Evolutionary conservation across 768 basidiomycete genomes (phyloP).

Genomic region (Suillus weaverae): DNA sequence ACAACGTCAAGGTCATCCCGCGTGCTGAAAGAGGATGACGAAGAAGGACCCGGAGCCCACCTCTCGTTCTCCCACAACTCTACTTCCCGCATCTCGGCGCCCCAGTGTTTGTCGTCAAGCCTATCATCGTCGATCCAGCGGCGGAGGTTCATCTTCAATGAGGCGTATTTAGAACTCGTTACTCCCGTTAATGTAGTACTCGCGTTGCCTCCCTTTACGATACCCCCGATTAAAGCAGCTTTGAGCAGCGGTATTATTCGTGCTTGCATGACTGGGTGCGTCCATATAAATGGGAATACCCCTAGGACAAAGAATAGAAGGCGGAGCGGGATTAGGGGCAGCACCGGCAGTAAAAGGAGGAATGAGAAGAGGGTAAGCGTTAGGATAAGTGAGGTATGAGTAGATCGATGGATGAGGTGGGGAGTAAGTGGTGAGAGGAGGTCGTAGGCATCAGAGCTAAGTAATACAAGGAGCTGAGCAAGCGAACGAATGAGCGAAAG

Average conservation of each 20-base stretch:
- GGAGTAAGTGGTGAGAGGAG: constrained; percentile 47
- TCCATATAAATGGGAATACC: constrained; percentile 36
- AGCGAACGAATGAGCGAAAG: too few relatives aligned
- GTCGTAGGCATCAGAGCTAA: constrained; percentile 66
- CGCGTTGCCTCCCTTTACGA: neutral
- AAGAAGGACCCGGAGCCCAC: constrained; percentile 33
- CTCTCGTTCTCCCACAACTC: constrained; percentile 85
- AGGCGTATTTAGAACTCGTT: constrained; percentile 3
- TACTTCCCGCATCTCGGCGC: constrained; percentile 61
- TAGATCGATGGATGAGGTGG: neutral
- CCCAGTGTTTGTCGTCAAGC: constrained; percentile 65
- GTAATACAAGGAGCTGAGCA: too few relatives aligned
- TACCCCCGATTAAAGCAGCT: neutral
- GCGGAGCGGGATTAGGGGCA: neutral
- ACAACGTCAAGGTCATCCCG: constrained; percentile 9
- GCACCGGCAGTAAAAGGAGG: neutral
- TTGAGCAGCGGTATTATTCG: constrained; percentile 32
- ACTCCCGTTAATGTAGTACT: neutral
- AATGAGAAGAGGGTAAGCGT: neutral
- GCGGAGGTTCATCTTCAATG: constrained; percentile 18
- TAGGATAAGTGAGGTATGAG: neutral
- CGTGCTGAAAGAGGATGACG: neutral
- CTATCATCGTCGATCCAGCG: constrained; percentile 61
- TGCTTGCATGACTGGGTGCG: constrained; percentile 46
- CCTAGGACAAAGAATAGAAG: neutral